These are phyloP conservation scores for Phytopythium montanum DNA, from an alignment of 352 stramenopile genomes.

Conservation along the genomic window DNA sequence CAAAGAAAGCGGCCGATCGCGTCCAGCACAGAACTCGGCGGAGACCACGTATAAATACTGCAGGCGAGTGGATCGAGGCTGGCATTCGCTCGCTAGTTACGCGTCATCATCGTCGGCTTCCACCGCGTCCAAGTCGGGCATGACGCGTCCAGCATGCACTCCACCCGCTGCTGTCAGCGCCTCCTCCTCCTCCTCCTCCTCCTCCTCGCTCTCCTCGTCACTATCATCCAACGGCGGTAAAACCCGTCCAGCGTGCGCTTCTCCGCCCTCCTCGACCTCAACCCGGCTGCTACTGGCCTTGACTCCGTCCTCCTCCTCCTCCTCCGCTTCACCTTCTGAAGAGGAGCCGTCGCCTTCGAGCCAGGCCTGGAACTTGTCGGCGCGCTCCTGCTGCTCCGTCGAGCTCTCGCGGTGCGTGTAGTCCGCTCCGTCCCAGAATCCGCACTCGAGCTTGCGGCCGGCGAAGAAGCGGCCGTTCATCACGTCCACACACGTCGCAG, in stretches of 20 bases:
- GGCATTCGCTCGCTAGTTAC: neutral
- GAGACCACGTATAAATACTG: conserved; percentile 5
- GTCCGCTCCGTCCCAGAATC: conserved; percentile 95
- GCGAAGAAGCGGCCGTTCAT: conserved; percentile 91
- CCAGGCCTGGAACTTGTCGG: conserved; percentile 94
- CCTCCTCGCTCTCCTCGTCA: conserved; percentile 17
- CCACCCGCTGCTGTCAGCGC: conserved; percentile 5
- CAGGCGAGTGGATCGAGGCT: neutral
- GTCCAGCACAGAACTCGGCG: neutral
- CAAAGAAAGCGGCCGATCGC: conserved; percentile 27
- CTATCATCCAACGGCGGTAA: conserved; percentile 22
- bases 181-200: conserved; percentile 18
- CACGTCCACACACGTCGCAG: conserved; percentile 83
- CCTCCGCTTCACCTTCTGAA: conserved; percentile 29
- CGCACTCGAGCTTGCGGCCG: conserved; percentile 81
- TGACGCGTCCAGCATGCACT: conserved; percentile 49
- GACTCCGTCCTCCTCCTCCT: conserved; percentile 22
- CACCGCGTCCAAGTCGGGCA: conserved; percentile 48
- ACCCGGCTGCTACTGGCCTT: conserved; percentile 1
- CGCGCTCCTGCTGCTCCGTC: conserved; percentile 77
- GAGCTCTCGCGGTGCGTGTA: conserved; percentile 87
- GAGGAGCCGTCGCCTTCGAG: conserved; percentile 82
- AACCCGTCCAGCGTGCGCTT: conserved; percentile 20
- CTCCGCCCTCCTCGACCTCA: neutral
- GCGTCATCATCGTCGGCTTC: conserved; percentile 31